Conservation (phyloP, 306 rosid species). For the Fagus sylvatica region DNA sequence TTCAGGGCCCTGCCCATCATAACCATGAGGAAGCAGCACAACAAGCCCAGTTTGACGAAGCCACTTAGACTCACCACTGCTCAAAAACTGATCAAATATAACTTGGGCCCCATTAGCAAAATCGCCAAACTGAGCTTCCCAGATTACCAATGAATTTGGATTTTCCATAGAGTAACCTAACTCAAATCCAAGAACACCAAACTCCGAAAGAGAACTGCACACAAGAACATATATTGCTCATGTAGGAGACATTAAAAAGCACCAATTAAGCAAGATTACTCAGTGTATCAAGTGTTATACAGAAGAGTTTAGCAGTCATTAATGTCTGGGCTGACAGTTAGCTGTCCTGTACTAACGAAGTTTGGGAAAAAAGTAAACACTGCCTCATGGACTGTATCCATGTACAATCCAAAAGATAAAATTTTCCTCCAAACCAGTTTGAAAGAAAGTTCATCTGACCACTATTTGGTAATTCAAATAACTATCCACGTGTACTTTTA, state of each 20-base stretch:
- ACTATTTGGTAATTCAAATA: too few relatives aligned
- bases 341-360: not conserved
- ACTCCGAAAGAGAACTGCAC: constrained; percentile 90
- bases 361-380: not conserved
- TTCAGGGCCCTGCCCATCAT: constrained; percentile 98
- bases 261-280: constrained; percentile 3
- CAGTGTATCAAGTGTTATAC: not conserved
- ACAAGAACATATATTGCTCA: constrained; percentile 22
- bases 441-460: too few relatives aligned
- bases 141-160: constrained; percentile 87
- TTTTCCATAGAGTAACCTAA: constrained; percentile 97
- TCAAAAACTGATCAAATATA: constrained; percentile 89
- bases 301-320: not conserved
- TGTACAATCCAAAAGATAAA: not conserved
- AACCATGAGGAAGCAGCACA: constrained; percentile 94
- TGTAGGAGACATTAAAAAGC: constrained; percentile 18
- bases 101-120: constrained; percentile 97
- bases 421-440: too few relatives aligned
- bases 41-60: constrained; percentile 96
- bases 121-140: constrained; percentile 99
- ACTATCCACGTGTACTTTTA: too few relatives aligned
- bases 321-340: not conserved
- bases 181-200: constrained; percentile 97
- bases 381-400: not conserved
- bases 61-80: constrained; percentile 97